Conservation (phyloP, 179 eudicot genomes). For the Nepenthes alata region DNA sequence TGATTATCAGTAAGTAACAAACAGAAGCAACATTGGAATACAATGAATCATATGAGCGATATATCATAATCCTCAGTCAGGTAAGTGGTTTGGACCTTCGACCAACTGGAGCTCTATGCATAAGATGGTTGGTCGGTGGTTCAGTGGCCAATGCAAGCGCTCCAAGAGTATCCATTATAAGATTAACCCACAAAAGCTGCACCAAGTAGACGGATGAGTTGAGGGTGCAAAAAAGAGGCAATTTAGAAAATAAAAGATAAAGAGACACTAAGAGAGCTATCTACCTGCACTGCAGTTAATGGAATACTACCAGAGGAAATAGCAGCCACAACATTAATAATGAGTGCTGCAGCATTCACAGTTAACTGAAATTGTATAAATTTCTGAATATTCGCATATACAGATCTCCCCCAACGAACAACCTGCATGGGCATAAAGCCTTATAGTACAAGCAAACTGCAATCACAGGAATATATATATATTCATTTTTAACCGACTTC, state of each 20-base stretch:
- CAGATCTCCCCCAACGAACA: slow-evolving; percentile 97
- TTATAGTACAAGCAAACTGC: neutral
- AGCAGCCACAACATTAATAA: slow-evolving; percentile 87
- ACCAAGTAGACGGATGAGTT: neutral
- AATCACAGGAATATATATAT: too few relatives aligned
- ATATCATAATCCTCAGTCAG: too few relatives aligned
- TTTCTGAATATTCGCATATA: slow-evolving; percentile 89
- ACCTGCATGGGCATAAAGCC: slow-evolving; percentile 31
- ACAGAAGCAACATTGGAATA: too few relatives aligned
- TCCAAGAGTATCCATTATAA: slow-evolving; percentile 96
- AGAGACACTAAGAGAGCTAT: neutral
- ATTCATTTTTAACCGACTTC: too few relatives aligned
- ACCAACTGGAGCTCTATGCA: slow-evolving; percentile 88
- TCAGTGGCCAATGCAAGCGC: slow-evolving; percentile 96
- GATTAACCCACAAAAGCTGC: slow-evolving; percentile 95
- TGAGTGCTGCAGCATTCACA: slow-evolving; percentile 83
- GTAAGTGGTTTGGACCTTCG: slow-evolving; percentile 38
- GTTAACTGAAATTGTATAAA: slow-evolving; percentile 98
- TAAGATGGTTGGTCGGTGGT: slow-evolving; percentile 88
- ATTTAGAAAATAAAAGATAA: neutral
- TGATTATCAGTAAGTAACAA: too few relatives aligned
- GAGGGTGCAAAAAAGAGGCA: neutral
- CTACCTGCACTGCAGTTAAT: slow-evolving; percentile 80
- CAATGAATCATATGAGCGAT: too few relatives aligned
- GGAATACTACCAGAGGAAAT: slow-evolving; percentile 77